Evolutionary conservation across 257 asterid genomes (phyloP), one percentile per base, ranked within the genome.

Genomic region (Solanum chiquidenum): DNA sequence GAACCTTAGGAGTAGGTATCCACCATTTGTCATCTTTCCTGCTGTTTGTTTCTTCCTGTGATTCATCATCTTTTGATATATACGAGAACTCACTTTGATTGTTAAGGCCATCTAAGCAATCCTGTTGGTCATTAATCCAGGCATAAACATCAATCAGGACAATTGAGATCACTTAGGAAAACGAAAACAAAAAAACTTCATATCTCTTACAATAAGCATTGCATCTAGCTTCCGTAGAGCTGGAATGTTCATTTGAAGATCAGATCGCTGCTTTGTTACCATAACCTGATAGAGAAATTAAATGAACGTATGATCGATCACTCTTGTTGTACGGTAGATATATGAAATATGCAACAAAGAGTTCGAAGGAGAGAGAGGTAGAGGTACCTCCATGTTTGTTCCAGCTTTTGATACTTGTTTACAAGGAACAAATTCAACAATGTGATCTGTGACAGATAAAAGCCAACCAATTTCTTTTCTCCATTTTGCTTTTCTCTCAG

Each of bases 391-490:
- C 95, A 95, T 92, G 76, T 29, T 87, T 71, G 90, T 86, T 89
- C 99, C 99, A 89, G 94, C 97, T 91, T 93, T 94, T 31, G 96
- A 86, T 31, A 5, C 91, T 87, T 95, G 99, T 75, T 93, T 93
- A n/a, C 93, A 90, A 88, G 98, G 94, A 92, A 95, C 98, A 87
- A 97, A 88, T 89, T 97, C 99, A 77, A 97, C 99, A 80, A 97
- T 95, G 89, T 95, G 94, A 90, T 96, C 98, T 58, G 98, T 94
- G 89, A 96, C 98, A 35, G 98, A 94, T 89, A 96, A 90, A 49
- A 96, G 95, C 99, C 99, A 96, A 86, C 95, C 98, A 21, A 95
- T 95, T 93, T 96, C 99, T 87, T 93, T 95, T 87, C 90, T 94
- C 99, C 99, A 96, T 89, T 93, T 94, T 71, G 87, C 93, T 90